phyloP scores from a whole-genome alignment of 306 rosid species.

The Casuarina equisetifolia region DNA sequence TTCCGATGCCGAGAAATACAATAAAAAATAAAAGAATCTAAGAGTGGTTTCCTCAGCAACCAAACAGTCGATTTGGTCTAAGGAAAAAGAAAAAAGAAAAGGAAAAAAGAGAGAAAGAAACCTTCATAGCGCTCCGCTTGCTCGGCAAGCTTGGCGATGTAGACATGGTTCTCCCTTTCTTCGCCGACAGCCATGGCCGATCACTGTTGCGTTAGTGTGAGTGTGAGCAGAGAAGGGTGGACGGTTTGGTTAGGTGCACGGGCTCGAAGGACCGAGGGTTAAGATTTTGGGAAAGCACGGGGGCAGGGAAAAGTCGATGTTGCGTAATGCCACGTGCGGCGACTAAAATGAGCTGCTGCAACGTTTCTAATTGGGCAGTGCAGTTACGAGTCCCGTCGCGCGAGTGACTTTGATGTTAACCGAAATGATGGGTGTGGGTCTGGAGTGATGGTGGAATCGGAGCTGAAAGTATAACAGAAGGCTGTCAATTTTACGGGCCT shows the following conservation, averaged over 20 bases:
- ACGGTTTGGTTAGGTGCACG: not conserved
- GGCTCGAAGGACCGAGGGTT: not conserved
- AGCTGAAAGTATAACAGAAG: too few relatives aligned
- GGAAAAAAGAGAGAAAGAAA: not conserved
- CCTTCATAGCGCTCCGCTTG: conserved; percentile 74
- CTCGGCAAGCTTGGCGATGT: conserved; percentile 67
- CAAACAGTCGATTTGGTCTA: not conserved
- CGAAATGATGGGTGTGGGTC: too few relatives aligned
- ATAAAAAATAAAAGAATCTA: not conserved
- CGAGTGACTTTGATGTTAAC: too few relatives aligned
- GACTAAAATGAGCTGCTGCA: too few relatives aligned
- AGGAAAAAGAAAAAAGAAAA: not conserved
- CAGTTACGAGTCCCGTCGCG: too few relatives aligned
- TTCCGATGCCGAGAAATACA: not conserved
- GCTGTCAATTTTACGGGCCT: too few relatives aligned
- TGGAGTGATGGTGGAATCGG: too few relatives aligned
- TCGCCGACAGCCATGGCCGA: conserved; percentile 47
- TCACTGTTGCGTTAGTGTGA: conserved; percentile 5
- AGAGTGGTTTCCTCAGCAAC: conserved; percentile 5
- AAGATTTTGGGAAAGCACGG: not conserved
- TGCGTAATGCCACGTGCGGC: too few relatives aligned
- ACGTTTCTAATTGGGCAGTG: too few relatives aligned
- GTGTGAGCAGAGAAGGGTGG: not conserved
- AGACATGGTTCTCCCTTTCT: conserved; percentile 53
- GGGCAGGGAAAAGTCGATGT: not conserved